Base-by-base conservation (phyloP, 2,329 filamentous ascomycete genomes). In the Colletotrichum higginsianum region DNA sequence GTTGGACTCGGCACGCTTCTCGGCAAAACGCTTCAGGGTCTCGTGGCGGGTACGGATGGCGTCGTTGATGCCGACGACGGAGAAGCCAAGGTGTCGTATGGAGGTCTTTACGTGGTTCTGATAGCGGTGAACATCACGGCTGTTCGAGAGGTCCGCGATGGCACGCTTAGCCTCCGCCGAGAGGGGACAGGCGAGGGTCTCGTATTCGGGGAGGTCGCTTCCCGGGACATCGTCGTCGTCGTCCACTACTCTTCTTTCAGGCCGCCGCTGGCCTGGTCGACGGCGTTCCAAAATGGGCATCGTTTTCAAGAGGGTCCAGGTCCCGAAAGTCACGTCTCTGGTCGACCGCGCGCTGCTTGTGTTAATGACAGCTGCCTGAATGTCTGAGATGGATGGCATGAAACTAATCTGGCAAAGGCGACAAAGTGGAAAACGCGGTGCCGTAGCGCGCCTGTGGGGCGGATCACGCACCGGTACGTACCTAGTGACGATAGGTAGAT, bases 11-110 rank as follows among this genome's bases (percentile, higher is more conserved):
- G 77, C 76, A 13, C 84, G 81, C 66, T 81, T 83, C 49, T 81
- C 76, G 4, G 73, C 78, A 18, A 79, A 66, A 11, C 74, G 73
- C 12, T 78, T 77, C 7, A 86, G 79, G 11, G 78, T 75, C 3
- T 79, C 76, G 11, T 77, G 80, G 72, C 84, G 80, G n/a, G 79
- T 77, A 40, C 78, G 78, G 2, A 85, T 74, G 7, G 80, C 79
- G 65, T 89, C 88, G 74, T 90, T 87, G 74, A 89, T 80, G 74
- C 84, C 83, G 60, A 83, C 82, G 15, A 89, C 84, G 67, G 79
- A 82, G 50, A 80, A 80, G 38, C 83, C 83, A 18, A 90, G 81
- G 11, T 86, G 76, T 8, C 81, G 78, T 46, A 84, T 74, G 6
- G 86, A 84, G 30, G 84, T 80, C 61, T 81, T 81, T 40, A 89